These are phyloP conservation scores for Echinochloa phyllopogon DNA, from an alignment of 176 grass and related monocot species.

Conservation along the genomic window DNA sequence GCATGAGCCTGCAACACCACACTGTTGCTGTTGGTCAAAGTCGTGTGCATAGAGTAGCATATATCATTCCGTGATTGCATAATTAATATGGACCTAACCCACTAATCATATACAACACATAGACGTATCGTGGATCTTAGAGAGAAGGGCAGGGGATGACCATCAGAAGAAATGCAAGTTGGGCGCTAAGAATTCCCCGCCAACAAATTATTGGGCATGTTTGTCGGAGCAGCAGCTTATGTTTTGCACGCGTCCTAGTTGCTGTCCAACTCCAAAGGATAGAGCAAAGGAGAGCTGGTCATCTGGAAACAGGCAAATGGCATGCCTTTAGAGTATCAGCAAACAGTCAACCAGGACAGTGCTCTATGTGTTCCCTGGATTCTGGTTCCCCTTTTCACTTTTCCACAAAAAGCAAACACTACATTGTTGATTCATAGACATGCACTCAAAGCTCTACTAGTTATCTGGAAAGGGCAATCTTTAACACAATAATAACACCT, in stretches of 20 bases:
- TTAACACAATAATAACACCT: not conserved
- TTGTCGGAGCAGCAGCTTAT: slow-evolving; percentile 23
- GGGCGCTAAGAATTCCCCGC: not conserved
- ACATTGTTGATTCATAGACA: not conserved
- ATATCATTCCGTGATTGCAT: slow-evolving; percentile 38
- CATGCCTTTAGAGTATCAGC: slow-evolving; percentile 21
- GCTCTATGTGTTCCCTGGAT: slow-evolving; percentile 20
- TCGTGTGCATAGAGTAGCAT: not conserved
- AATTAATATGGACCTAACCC: slow-evolving; percentile 51
- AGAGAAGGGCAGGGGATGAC: not conserved
- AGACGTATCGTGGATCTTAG: not conserved
- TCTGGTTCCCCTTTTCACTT: not conserved
- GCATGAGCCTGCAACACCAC: not conserved
- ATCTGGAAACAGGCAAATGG: slow-evolving; percentile 30
- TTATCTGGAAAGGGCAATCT: no score
- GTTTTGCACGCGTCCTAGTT: not conserved
- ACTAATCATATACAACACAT: slow-evolving; percentile 10
- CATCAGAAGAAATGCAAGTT: not conserved
- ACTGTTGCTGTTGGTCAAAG: slow-evolving; percentile 40
- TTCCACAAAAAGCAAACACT: not conserved
- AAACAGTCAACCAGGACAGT: slow-evolving; percentile 2
- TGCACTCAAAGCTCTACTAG: not conserved
- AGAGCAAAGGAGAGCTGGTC: not conserved
- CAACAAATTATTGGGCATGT: slow-evolving; percentile 17
- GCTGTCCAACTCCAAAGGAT: not conserved